These are phyloP conservation scores for Plantago rigida DNA, from an alignment of 305 asterid species.

Conservation along the genomic window DNA sequence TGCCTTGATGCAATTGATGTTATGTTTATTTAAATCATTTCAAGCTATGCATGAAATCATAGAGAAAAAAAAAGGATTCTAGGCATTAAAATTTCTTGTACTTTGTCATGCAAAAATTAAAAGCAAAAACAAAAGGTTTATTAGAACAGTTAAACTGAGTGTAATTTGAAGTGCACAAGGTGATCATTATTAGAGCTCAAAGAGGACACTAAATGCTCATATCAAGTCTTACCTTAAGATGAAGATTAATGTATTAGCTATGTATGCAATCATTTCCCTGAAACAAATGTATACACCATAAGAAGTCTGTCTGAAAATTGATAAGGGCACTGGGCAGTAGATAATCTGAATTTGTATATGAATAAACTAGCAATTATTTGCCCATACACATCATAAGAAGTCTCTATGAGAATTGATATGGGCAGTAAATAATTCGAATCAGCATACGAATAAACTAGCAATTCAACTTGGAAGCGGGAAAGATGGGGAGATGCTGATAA, in stretches of 20 bases:
- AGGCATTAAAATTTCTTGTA: no score
- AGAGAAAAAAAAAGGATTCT: background rate
- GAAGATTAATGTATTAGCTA: slow-evolving; percentile 90
- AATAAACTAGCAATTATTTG: slow-evolving; percentile 22
- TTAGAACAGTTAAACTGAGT: slow-evolving; percentile 1
- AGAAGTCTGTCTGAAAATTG: slow-evolving; percentile 25
- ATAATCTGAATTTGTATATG: slow-evolving; percentile 8
- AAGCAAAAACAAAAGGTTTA: background rate
- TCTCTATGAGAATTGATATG: slow-evolving; percentile 19
- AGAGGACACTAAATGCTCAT: slow-evolving; percentile 18
- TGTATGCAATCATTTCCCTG: slow-evolving; percentile 98
- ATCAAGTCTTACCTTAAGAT: slow-evolving; percentile 61
- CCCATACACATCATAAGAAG: background rate
- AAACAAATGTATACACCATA: slow-evolving; percentile 32
- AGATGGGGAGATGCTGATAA: background rate
- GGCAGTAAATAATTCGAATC: slow-evolving; percentile 15
- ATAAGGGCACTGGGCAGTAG: slow-evolving; percentile 17
- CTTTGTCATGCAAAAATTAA: no score
- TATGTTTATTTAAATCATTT: slow-evolving; percentile 3
- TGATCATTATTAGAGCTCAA: background rate
- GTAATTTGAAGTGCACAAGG: background rate
- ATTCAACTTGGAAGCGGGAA: background rate
- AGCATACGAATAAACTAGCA: slow-evolving; percentile 3
- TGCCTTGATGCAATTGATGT: slow-evolving; percentile 1
- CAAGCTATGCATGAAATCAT: background rate